These are phyloP conservation scores for Sporothrix brunneoviolacea DNA, from an alignment of 2,329 filamentous ascomycete species.

Conservation along the genomic window DNA sequence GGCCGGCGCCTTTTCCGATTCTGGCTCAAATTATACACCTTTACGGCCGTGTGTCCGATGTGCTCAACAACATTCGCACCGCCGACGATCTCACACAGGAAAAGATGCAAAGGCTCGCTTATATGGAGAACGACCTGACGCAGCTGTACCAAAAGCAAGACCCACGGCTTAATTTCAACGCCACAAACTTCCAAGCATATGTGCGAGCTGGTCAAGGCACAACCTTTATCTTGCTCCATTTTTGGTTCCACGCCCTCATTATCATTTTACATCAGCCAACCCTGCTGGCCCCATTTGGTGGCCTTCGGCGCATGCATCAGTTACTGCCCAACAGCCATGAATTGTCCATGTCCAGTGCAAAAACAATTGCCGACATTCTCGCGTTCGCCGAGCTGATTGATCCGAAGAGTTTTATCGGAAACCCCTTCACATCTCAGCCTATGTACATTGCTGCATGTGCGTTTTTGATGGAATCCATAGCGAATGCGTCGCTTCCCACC, in stretches of 20 bases:
- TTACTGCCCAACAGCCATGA: constrained; percentile 76
- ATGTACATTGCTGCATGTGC: constrained; percentile 89
- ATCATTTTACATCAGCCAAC: constrained; percentile 81
- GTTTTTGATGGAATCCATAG: constrained; percentile 75
- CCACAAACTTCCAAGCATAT: constrained; percentile 78
- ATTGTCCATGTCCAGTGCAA: constrained; percentile 78
- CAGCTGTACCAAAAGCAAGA: constrained; percentile 66
- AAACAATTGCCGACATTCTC: constrained; percentile 84
- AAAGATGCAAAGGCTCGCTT: constrained; percentile 61
- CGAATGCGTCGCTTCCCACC: constrained; percentile 59
- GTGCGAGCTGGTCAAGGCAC: constrained; percentile 74
- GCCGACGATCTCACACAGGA: constrained; percentile 68
- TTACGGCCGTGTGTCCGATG: constrained; percentile 76
- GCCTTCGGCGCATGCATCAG: constrained; percentile 54
- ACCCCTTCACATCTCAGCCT: constrained; percentile 82
- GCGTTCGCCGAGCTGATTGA: constrained; percentile 82
- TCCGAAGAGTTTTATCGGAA: constrained; percentile 77
- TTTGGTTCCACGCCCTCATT: constrained; percentile 84
- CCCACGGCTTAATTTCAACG: constrained; percentile 71
- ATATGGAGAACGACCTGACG: constrained; percentile 77
- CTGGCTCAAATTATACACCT: constrained; percentile 79
- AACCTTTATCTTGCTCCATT: constrained; percentile 79
- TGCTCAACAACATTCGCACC: constrained; percentile 74
- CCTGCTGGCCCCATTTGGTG: constrained; percentile 67
- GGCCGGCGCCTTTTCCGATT: constrained; percentile 72